A percentile compares a stretch with the other conserved stretches of the same genome.
Evolutionary conservation across 495 filamentous ascomycete species (phyloP).

Genomic region (Rostrohypoxylon terebratum): DNA sequence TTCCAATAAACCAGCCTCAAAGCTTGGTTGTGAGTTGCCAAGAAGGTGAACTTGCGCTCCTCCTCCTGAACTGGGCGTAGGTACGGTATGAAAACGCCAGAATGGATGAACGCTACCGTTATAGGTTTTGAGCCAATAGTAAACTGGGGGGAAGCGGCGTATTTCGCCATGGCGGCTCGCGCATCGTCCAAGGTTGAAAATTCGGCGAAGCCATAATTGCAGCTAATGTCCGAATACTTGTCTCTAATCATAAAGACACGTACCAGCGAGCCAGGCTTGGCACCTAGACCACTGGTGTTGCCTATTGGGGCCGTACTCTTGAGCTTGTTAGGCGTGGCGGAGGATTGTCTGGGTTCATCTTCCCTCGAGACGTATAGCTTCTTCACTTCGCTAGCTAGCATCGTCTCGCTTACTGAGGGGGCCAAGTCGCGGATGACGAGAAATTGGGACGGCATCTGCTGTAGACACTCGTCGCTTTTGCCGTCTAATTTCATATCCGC

Average conservation of each 20-base stretch:
- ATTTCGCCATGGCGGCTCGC: conserved; percentile 78
- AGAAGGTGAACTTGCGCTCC: conserved; percentile 74
- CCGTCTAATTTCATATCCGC: conserved; percentile 66
- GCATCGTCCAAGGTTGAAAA: conserved; percentile 83
- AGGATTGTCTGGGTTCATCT: conserved; percentile 55
- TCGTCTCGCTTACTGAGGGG: conserved; percentile 76
- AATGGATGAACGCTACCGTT: conserved; percentile 81
- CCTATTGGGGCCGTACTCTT: conserved; percentile 82
- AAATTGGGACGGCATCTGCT: conserved; percentile 82
- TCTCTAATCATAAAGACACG: conserved; percentile 85
- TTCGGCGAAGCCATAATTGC: conserved; percentile 91
- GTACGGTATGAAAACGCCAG: conserved; percentile 87
- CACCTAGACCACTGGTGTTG: conserved; percentile 75
- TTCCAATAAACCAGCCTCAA: conserved; percentile 87
- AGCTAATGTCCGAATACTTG: conserved; percentile 77
- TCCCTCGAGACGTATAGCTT: conserved; percentile 76
- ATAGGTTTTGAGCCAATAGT: conserved; percentile 85
- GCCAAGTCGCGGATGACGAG: conserved; percentile 83
- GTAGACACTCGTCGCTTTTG: conserved; percentile 82
- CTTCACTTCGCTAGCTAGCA: conserved; percentile 80
- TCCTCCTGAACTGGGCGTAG: conserved; percentile 64
- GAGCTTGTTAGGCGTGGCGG: conserved; percentile 61
- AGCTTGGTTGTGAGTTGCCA: conserved; percentile 74
- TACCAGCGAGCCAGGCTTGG: conserved; percentile 77
- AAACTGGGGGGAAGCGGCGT: conserved; percentile 81